Conservation (phyloP, 345 rosid species). For the Abelmoschus esculentus region DNA sequence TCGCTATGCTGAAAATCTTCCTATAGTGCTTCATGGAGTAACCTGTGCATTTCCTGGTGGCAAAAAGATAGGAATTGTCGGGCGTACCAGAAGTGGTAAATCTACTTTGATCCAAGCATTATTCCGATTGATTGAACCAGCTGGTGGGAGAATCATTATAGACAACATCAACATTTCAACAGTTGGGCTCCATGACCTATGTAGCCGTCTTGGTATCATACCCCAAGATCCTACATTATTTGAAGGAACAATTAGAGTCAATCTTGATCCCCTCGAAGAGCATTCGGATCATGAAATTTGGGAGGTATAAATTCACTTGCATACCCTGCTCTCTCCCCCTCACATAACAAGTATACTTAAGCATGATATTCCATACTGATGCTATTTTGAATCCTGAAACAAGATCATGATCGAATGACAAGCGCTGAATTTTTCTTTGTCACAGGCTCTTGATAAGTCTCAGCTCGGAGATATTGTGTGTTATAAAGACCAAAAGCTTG, state of each 20-base stretch:
- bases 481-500: constrained; percentile 77
- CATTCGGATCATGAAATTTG: constrained; percentile 83
- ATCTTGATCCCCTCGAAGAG: constrained; percentile 97
- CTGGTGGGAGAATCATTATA: constrained; percentile 64
- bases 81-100: constrained; percentile 98
- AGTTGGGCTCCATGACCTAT: constrained; percentile 95
- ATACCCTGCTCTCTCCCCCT: not conserved
- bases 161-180: constrained; percentile 88
- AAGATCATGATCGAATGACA: not conserved
- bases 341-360: not conserved
- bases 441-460: constrained; percentile 47
- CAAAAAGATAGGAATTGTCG: constrained; percentile 93
- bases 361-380: not conserved
- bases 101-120: constrained; percentile 96
- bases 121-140: constrained; percentile 89
- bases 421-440: constrained; percentile 12
- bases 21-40: constrained; percentile 83
- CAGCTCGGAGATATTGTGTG: constrained; percentile 58
- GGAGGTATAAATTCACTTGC: constrained; percentile 46
- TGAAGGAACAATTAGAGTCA: constrained; percentile 90
- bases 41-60: constrained; percentile 89
- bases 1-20: constrained; percentile 95
- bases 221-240: constrained; percentile 98
- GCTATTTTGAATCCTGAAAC: not conserved
- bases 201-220: constrained; percentile 87